A percentile compares a stretch with the other conserved stretches of the same genome.
Evolutionary conservation across 768 basidiomycete species (phyloP).

Genomic region (Lentinula aciculospora): DNA sequence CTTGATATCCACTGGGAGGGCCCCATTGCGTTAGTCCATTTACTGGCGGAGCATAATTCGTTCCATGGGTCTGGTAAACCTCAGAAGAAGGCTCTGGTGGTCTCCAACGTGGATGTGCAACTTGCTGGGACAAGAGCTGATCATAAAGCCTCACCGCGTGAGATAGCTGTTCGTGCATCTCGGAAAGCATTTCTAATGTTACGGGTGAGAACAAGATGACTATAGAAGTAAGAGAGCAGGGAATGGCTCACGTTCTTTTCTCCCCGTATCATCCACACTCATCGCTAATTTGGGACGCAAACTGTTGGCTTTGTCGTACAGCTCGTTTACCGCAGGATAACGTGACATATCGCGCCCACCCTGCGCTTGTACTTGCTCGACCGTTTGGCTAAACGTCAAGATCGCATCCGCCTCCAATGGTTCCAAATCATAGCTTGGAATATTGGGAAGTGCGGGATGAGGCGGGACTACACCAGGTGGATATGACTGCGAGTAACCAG

Average conservation of each 20-base stretch:
- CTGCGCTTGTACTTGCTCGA: slow-evolving; percentile 77
- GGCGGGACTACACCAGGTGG: slow-evolving; percentile 27
- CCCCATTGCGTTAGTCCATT: slow-evolving; percentile 30
- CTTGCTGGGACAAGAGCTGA: slow-evolving; percentile 76
- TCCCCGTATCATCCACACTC: slow-evolving; percentile 76
- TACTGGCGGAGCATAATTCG: slow-evolving; percentile 18
- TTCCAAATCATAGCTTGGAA: slow-evolving; percentile 77
- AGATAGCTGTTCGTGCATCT: slow-evolving; percentile 93
- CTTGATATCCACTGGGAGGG: slow-evolving; percentile 18
- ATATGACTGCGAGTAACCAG: slow-evolving; percentile 43
- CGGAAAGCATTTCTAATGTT: slow-evolving; percentile 79
- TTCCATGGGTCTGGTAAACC: slow-evolving; percentile 24
- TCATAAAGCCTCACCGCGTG: slow-evolving; percentile 93
- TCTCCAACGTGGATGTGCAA: slow-evolving; percentile 67
- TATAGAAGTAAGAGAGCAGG: background rate
- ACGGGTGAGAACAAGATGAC: background rate
- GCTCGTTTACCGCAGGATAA: slow-evolving; percentile 78
- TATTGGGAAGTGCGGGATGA: slow-evolving; percentile 41
- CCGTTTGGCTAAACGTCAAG: slow-evolving; percentile 84
- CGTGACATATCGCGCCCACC: slow-evolving; percentile 73
- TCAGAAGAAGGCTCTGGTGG: slow-evolving; percentile 24
- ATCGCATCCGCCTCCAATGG: slow-evolving; percentile 82
- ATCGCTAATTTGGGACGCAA: slow-evolving; percentile 78
- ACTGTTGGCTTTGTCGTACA: slow-evolving; percentile 78
- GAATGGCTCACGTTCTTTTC: slow-evolving; percentile 67